phyloP scores from a whole-genome alignment of 2,329 filamentous ascomycete species.

The Leptographium flavum region DNA sequence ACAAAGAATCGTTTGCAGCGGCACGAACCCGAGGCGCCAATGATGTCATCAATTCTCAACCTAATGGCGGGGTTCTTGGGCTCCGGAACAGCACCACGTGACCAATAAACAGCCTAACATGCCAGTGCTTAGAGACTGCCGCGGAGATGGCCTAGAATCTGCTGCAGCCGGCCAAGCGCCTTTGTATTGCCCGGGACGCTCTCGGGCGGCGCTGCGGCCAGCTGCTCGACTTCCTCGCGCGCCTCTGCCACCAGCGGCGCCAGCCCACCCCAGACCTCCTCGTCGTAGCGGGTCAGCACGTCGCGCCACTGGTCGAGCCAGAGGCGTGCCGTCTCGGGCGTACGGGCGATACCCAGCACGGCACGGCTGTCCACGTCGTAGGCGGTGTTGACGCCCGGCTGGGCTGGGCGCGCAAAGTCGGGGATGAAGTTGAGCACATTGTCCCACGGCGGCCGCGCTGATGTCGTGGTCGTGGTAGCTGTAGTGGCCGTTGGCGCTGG shows the following conservation, averaged over 20 bases:
- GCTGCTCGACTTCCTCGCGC: conserved; percentile 35
- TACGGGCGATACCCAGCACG: conserved; percentile 25
- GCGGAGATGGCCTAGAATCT: conserved; percentile 25
- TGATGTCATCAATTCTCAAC: background rate
- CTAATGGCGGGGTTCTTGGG: background rate
- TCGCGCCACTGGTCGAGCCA: conserved; percentile 43
- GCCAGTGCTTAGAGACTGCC: background rate
- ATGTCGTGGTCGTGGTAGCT: conserved; percentile 1
- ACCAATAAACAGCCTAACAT: no score
- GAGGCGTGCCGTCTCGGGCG: conserved; percentile 21
- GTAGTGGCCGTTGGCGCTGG: background rate
- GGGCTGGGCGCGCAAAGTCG: conserved; percentile 20
- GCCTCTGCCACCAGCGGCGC: conserved; percentile 41
- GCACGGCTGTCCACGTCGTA: conserved; percentile 6
- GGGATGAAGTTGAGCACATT: conserved; percentile 36
- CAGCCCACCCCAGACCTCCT: conserved; percentile 57
- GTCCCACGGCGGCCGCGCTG: conserved; percentile 25
- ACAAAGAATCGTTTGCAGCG: no score
- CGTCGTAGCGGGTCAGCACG: conserved; percentile 41
- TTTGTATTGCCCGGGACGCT: conserved; percentile 13
- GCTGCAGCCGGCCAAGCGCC: conserved; percentile 23
- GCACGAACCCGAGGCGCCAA: no score
- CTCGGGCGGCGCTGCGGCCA: conserved; percentile 12
- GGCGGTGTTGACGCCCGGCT: conserved; percentile 10
- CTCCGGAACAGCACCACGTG: background rate